Percentiles rank a stretch among this genome's conserved stretches.
Evolutionary conservation across 1,139 yeast species (phyloP).

Genomic region (Scheffersomyces titani): DNA sequence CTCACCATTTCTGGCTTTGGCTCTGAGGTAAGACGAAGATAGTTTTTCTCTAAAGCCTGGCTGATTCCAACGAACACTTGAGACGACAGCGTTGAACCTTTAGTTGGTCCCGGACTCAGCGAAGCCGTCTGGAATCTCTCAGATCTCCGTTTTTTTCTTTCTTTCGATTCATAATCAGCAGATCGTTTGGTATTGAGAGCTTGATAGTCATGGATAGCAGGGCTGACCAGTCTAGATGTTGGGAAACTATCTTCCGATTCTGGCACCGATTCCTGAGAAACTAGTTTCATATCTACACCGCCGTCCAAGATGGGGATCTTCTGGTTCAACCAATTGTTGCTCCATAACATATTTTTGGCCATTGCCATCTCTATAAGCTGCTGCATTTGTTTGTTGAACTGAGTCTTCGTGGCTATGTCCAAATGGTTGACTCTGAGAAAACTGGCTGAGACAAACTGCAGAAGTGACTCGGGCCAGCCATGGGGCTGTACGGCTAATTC

Average conservation of each 20-base stretch:
- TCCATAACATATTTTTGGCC: conserved; percentile 43
- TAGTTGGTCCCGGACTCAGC: conserved; percentile 3
- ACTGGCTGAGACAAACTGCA: conserved; percentile 46
- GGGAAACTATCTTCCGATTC: conserved; percentile 5
- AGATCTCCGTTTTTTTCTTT: conserved; percentile 46
- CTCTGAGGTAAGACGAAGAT: conserved; percentile 83
- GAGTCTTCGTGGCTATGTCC: conserved; percentile 24
- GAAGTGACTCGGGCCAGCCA: conserved; percentile 50
- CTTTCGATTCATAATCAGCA: conserved; percentile 32
- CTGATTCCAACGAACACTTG: conserved; percentile 63
- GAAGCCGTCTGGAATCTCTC: conserved; percentile 49
- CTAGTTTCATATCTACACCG: conserved; percentile 3
- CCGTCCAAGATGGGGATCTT: conserved; percentile 52
- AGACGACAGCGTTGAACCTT: conserved; percentile 1
- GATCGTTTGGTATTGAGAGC: conserved; percentile 4
- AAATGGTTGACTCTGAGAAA: conserved; percentile 35
- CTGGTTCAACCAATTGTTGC: conserved; percentile 63
- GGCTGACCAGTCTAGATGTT: not conserved
- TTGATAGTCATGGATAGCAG: conserved; percentile 1
- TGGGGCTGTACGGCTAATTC: not conserved
- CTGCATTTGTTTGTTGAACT: conserved; percentile 48
- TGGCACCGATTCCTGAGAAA: not conserved
- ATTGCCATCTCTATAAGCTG: conserved; percentile 52
- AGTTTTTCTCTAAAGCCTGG: conserved; percentile 68
- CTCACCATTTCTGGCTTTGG: conserved; percentile 86